A percentile compares a stretch with the other conserved stretches of the same genome.
Evolutionary conservation across 768 basidiomycete species (phyloP).

Genomic region (Hypholoma fasciculare): DNA sequence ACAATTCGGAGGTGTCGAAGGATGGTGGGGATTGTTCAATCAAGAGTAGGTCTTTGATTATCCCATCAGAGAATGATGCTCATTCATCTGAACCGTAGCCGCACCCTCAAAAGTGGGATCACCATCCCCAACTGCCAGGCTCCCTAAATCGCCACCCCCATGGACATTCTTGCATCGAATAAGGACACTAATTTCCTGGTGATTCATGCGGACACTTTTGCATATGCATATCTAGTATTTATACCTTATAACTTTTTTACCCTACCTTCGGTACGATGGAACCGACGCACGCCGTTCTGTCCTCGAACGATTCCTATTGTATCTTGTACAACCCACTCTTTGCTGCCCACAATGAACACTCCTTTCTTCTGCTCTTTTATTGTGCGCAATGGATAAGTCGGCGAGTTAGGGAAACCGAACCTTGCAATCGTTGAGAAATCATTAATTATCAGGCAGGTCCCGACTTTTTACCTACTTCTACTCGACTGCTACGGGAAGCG

Average conservation of each 20-base stretch:
- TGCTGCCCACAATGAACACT: too few relatives aligned
- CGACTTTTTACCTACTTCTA: too few relatives aligned
- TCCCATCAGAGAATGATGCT: background rate
- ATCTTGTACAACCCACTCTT: too few relatives aligned
- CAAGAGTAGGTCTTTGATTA: conserved; percentile 31
- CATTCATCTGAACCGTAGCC: conserved; percentile 35
- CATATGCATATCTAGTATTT: background rate
- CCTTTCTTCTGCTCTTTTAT: too few relatives aligned
- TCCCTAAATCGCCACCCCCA: conserved; percentile 24
- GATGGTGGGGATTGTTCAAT: conserved; percentile 51
- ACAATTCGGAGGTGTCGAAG: conserved; percentile 79
- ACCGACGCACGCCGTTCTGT: too few relatives aligned
- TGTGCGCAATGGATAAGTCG: too few relatives aligned
- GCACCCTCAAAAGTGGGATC: conserved; percentile 65
- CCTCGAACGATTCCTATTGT: too few relatives aligned
- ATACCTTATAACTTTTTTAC: background rate
- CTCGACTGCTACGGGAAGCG: too few relatives aligned
- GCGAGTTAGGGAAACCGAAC: too few relatives aligned
- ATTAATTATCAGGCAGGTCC: too few relatives aligned
- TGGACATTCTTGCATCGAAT: too few relatives aligned
- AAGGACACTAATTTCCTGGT: background rate
- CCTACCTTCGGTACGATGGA: background rate
- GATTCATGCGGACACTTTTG: background rate
- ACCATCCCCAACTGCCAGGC: conserved; percentile 61
- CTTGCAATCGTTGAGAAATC: too few relatives aligned